These are phyloP conservation scores for Sedum album DNA, from an alignment of 164 flowering plant species.

Conservation along the genomic window DNA sequence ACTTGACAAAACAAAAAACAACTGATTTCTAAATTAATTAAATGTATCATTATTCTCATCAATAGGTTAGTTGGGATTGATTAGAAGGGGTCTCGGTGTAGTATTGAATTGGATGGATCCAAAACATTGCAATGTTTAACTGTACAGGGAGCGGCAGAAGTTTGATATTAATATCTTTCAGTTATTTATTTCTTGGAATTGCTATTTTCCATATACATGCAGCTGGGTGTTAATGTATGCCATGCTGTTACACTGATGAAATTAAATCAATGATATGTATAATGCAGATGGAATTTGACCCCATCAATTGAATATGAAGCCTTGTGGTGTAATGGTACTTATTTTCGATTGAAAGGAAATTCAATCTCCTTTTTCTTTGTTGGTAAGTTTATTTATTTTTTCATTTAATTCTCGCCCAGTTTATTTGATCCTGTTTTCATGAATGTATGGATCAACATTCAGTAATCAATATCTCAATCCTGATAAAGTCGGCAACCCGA, in stretches of 20 bases:
- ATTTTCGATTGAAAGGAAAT: neutral
- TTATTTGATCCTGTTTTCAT: neutral
- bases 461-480: neutral
- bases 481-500: neutral
- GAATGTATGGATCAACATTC: neutral
- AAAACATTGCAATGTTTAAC: neutral
- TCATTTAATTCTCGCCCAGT: neutral
- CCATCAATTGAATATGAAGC: neutral
- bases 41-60: neutral
- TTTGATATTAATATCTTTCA: too few species aligned
- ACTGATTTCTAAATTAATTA: slow-evolving; percentile 15
- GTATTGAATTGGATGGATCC: neutral
- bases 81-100: neutral
- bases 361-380: neutral
- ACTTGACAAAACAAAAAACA: too few species aligned
- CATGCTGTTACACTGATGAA: neutral
- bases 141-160: neutral
- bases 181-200: too few species aligned
- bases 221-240: neutral
- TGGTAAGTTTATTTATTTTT: neutral
- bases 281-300: neutral
- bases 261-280: neutral
- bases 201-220: neutral
- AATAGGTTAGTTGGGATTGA: neutral
- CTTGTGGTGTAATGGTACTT: too few species aligned